Conservation (phyloP, 306 rosid species). For the Glycine tomentella region DNA sequence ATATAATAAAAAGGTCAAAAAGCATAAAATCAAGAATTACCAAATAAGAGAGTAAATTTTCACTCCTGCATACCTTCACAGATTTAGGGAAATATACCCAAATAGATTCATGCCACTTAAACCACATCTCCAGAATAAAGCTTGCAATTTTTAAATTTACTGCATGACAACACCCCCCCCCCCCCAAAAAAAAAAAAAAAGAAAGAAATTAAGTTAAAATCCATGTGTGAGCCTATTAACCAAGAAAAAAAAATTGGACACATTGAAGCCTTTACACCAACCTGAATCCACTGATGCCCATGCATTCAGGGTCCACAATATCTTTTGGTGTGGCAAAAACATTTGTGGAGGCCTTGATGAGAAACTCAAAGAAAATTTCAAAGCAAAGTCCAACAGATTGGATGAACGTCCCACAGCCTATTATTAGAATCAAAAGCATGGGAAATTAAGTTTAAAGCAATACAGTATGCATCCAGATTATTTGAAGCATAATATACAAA, state of each 20-base stretch:
- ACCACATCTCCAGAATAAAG: conserved; percentile 87
- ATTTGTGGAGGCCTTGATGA: conserved; percentile 91
- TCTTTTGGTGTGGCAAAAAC: conserved; percentile 85
- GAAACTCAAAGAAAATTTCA: conserved; percentile 71
- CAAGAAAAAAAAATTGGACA: conserved; percentile 1
- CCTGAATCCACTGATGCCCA: conserved; percentile 76
- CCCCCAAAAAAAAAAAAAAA: background rate
- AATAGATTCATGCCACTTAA: conserved; percentile 89
- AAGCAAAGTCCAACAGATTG: conserved; percentile 54
- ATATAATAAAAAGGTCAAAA: background rate
- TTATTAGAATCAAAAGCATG: conserved; percentile 31
- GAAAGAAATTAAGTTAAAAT: background rate
- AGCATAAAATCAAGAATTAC: background rate
- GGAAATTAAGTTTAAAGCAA: conserved; percentile 32
- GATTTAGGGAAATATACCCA: conserved; percentile 68
- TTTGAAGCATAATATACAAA: background rate
- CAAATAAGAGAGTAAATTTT: background rate
- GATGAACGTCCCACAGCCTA: conserved; percentile 57
- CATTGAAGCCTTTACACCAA: conserved; percentile 43
- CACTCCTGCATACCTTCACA: conserved; percentile 52
- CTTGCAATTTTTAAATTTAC: conserved; percentile 65
- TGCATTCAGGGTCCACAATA: conserved; percentile 64
- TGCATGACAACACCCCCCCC: conserved; percentile 23
- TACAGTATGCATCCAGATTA: background rate
- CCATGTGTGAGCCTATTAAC: conserved; percentile 10